A percentile compares a stretch with the other conserved stretches of the same genome.
These are phyloP conservation scores for Boletus tylopilopsis DNA, from an alignment of 768 basidiomycete genomes.

Conservation along the genomic window DNA sequence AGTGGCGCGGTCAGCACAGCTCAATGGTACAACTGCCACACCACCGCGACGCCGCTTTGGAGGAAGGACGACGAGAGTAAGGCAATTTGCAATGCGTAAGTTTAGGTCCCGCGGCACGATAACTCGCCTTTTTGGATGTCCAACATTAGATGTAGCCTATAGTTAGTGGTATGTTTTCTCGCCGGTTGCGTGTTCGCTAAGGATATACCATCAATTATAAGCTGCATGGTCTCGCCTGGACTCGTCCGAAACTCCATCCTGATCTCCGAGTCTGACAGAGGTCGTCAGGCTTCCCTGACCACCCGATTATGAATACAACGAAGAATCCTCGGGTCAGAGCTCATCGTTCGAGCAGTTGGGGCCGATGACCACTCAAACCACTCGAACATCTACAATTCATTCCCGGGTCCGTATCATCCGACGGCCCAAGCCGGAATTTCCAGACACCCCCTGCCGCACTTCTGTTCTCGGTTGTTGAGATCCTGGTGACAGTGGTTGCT, in stretches of 20 bases:
- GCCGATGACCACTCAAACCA: conserved; percentile 33
- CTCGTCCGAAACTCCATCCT: conserved; percentile 64
- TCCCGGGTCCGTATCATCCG: conserved; percentile 73
- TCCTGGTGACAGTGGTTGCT: conserved; percentile 39
- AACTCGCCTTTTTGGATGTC: conserved; percentile 7
- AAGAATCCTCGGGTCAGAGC: conserved; percentile 37
- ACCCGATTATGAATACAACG: conserved; percentile 46
- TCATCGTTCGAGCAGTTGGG: conserved; percentile 52
- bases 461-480: conserved; percentile 49
- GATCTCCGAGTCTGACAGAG: conserved; percentile 72
- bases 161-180: conserved; percentile 41
- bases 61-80: conserved; percentile 89
- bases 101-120: conserved; percentile 20
- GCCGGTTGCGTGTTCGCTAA: conserved; percentile 7
- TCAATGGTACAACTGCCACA: conserved; percentile 89
- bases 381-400: conserved; percentile 41
- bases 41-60: conserved; percentile 86
- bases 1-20: conserved; percentile 43
- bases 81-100: conserved; percentile 88
- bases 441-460: conserved; percentile 46
- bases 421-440: conserved; percentile 57
- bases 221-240: conserved; percentile 62
- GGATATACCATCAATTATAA: conserved; percentile 50
- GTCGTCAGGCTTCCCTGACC: conserved; percentile 68
- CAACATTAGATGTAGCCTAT: conserved; percentile 64